These are phyloP conservation scores for Blastobotrys peoriensis DNA, from an alignment of 805 yeast species.

Conservation along the genomic window DNA sequence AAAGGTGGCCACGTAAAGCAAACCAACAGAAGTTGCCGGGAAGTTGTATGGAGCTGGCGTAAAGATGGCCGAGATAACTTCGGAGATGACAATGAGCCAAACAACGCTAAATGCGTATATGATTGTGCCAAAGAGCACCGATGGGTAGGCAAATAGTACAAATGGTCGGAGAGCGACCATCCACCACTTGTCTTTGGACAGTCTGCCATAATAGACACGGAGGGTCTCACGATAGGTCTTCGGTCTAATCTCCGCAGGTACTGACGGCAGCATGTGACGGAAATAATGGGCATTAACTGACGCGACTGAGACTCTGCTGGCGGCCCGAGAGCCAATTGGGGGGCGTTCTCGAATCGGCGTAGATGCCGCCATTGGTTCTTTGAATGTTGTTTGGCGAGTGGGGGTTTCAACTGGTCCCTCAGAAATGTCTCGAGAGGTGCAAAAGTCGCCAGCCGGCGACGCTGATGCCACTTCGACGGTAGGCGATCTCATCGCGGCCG, in stretches of 20 bases:
- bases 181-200: conserved; percentile 46
- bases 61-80: conserved; percentile 48
- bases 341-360: neutral
- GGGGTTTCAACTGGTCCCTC: too few relatives aligned
- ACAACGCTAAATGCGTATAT: conserved; percentile 53
- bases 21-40: conserved; percentile 42
- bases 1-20: conserved; percentile 51
- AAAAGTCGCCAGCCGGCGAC: too few relatives aligned
- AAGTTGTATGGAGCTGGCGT: conserved; percentile 40
- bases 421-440: too few relatives aligned
- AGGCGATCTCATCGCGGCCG: too few relatives aligned
- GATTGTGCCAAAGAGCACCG: conserved; percentile 45
- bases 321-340: neutral
- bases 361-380: neutral
- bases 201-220: conserved; percentile 44
- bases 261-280: neutral
- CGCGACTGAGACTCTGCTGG: neutral
- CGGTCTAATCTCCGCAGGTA: conserved; percentile 3
- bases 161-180: conserved; percentile 52
- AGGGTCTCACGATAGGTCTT: conserved; percentile 33
- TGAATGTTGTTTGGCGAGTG: neutral
- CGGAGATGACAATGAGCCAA: conserved; percentile 58
- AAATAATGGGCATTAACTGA: neutral
- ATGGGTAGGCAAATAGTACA: conserved; percentile 43
- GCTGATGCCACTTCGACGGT: too few relatives aligned